Evolutionary conservation across 371 early-diverging fungal genomes (phyloP).

Genomic region (Mucor racemosus): DNA sequence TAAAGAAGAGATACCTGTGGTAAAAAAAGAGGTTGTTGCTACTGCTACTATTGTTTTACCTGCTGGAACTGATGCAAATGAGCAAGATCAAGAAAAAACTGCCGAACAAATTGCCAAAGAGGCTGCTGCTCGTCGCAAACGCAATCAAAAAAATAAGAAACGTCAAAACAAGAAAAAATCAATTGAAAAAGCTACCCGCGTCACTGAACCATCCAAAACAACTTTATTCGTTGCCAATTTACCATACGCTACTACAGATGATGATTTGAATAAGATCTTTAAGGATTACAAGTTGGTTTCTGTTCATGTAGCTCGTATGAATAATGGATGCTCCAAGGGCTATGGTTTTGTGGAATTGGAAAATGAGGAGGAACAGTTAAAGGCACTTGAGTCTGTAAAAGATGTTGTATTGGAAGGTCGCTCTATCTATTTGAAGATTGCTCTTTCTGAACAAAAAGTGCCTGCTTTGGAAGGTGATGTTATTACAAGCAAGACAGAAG

Average conservation of each 20-base stretch:
- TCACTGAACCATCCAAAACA: constrained; percentile 77
- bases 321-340: constrained; percentile 80
- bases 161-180: constrained; percentile 14
- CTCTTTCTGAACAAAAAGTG: constrained; percentile 55
- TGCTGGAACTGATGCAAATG: neutral
- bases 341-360: constrained; percentile 91
- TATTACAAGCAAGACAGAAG: neutral
- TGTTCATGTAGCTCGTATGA: constrained; percentile 73
- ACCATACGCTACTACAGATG: constrained; percentile 84
- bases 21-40: neutral
- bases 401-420: constrained; percentile 72
- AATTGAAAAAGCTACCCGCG: constrained; percentile 6
- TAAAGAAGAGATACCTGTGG: neutral
- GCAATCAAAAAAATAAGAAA: constrained; percentile 18
- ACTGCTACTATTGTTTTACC: neutral
- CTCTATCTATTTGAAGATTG: constrained; percentile 73
- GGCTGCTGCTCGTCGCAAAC: constrained; percentile 14
- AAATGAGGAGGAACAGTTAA: constrained; percentile 78
- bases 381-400: constrained; percentile 70
- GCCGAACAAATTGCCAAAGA: neutral
- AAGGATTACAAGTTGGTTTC: constrained; percentile 74
- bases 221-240: constrained; percentile 92
- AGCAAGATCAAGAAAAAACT: neutral
- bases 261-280: constrained; percentile 74
- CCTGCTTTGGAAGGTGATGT: constrained; percentile 8